phyloP scores from a whole-genome alignment of 306 rosid genomes.

The Elaeagnus macrophylla region DNA sequence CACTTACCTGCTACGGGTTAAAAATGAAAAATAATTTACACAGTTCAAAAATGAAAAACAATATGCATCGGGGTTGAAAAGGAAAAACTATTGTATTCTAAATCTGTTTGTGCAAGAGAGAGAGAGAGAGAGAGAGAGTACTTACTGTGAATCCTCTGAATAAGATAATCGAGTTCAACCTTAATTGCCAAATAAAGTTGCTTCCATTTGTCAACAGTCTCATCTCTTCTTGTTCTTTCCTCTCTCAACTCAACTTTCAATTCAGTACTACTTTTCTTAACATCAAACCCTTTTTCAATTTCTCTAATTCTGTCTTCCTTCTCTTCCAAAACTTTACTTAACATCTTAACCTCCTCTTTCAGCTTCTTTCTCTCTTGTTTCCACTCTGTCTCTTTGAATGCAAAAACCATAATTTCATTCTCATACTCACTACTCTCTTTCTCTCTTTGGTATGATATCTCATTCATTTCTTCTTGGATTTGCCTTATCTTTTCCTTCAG shows the following conservation, averaged over 20 bases:
- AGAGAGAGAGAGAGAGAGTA: too few relatives aligned
- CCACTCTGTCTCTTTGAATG: constrained; percentile 82
- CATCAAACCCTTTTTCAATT: constrained; percentile 18
- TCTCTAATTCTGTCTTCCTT: constrained; percentile 50
- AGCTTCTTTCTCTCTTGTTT: constrained; percentile 69
- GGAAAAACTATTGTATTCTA: too few relatives aligned
- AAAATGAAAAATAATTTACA: too few relatives aligned
- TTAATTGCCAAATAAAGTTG: constrained; percentile 84
- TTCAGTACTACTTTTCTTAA: neutral
- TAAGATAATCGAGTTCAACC: constrained; percentile 86
- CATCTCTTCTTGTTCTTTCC: constrained; percentile 72
- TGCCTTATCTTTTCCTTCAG: constrained; percentile 51
- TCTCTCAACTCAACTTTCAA: constrained; percentile 50
- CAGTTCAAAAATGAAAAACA: too few relatives aligned
- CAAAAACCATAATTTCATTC: constrained; percentile 59
- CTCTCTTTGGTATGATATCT: constrained; percentile 52
- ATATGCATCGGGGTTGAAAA: too few relatives aligned
- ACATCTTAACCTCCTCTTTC: constrained; percentile 56
- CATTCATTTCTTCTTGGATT: constrained; percentile 50
- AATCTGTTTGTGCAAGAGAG: too few relatives aligned
- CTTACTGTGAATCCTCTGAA: constrained; percentile 65
- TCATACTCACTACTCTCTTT: constrained; percentile 46
- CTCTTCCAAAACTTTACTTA: constrained; percentile 53
- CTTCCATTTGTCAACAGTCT: constrained; percentile 89
- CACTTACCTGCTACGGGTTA: too few relatives aligned